These are phyloP conservation scores for Teratosphaeria nubilosa DNA, from an alignment of 2,329 filamentous ascomycete genomes.

Conservation along the genomic window DNA sequence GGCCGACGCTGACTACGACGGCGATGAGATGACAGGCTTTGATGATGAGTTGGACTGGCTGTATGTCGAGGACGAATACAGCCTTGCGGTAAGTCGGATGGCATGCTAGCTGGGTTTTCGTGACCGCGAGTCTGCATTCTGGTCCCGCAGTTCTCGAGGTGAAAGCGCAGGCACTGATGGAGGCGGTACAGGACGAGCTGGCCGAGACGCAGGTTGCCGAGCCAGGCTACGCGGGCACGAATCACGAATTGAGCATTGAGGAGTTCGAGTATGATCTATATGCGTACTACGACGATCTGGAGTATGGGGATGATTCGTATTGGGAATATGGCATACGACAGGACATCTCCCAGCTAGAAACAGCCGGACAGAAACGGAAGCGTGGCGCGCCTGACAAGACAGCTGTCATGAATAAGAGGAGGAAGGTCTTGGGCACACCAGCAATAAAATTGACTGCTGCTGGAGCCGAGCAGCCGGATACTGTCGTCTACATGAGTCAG, in stretches of 20 bases:
- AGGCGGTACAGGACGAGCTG: slow-evolving; percentile 33
- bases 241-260: slow-evolving; percentile 20
- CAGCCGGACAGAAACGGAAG: slow-evolving; percentile 23
- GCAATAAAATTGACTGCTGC: not conserved
- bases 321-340: slow-evolving; percentile 26
- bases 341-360: slow-evolving; percentile 11
- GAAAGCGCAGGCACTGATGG: not conserved
- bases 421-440: slow-evolving; percentile 11
- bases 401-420: slow-evolving; percentile 12
- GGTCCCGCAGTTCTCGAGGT: not conserved
- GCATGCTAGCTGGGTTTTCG: no score
- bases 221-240: slow-evolving; percentile 27
- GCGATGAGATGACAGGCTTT: slow-evolving; percentile 23
- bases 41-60: slow-evolving; percentile 31
- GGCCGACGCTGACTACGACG: slow-evolving; percentile 29
- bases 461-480: slow-evolving; percentile 13
- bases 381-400: slow-evolving; percentile 6
- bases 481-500: slow-evolving; percentile 17
- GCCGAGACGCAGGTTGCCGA: slow-evolving; percentile 38
- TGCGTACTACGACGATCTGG: slow-evolving; percentile 39
- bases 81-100: slow-evolving; percentile 22
- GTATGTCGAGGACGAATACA: slow-evolving; percentile 37
- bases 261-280: slow-evolving; percentile 37
- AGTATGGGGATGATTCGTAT: slow-evolving; percentile 38
- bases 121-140: no score